Evolutionary conservation across 2,329 filamentous ascomycete species (phyloP), one percentile per base, ranked within the genome.

Genomic region (Alternaria conjuncta): DNA sequence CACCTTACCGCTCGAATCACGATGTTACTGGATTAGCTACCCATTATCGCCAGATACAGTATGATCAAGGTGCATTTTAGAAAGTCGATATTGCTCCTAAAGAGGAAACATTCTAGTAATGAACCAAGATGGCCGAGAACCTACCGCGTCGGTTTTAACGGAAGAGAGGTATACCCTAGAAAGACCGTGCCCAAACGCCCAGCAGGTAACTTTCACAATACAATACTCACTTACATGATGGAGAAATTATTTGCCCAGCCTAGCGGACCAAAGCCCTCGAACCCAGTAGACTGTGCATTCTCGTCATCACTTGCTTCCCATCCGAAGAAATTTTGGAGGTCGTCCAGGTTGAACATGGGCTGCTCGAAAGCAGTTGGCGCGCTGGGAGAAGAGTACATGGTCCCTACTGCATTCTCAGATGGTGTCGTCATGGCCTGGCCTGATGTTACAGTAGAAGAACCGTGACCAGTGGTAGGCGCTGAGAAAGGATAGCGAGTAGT

Each of bases 321-420:
- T 21, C 75, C 72, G 55, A 77, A 77, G 57, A 77, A 77, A 20
- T 77, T 76, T 25, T 77, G 75, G 3, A 77, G 45, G 51, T 76
- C 73, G 23, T 77, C 73, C 4, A 77, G 64, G 25, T 77, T 73
- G 41, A 77, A 75, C 47, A 76, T 73, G 12, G 73, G 74, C 23
- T 73, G 74, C 7, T 76, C 74, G 1, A 69, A 57, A 5, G 58
- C 60, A 7, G 50, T 36, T 8, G 68, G 62, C 11, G 68, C 60
- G 18, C 63, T 60, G 2, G 61, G 63, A 0, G 60, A 50, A 2
- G 68, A 65, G 21, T 71, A 69, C 21, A 72, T 63, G 2, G 57
- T 56, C 5, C 30, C 57, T 8, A 65, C 55, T 12, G 66, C 49
- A 13, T 71, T 61, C 11, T 70, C 63, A 10, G 67, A 18, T 13